These are phyloP conservation scores for Chrysanthemum makinoi DNA, from an alignment of 129 eudicot genomes.

Conservation along the genomic window DNA sequence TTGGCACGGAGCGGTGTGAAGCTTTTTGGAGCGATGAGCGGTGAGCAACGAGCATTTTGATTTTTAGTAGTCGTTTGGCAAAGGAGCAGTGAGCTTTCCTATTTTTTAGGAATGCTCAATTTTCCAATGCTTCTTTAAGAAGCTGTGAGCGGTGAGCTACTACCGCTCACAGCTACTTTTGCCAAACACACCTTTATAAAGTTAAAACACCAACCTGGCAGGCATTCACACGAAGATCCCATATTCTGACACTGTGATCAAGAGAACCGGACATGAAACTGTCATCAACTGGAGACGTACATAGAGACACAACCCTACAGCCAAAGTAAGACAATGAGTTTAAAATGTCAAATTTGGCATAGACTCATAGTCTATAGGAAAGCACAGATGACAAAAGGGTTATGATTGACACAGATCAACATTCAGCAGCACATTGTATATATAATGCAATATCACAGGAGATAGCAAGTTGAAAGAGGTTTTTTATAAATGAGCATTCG, in stretches of 20 bases:
- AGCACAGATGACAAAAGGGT: neutral
- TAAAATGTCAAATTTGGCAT: neutral
- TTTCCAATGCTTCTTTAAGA: no score
- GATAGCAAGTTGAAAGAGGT: neutral
- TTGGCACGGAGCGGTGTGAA: no score
- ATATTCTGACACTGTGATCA: conserved; percentile 90
- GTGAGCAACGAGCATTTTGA: no score
- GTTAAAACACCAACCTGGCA: conserved; percentile 73
- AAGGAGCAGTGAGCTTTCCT: no score
- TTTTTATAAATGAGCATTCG: neutral
- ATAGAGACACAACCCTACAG: conserved; percentile 87
- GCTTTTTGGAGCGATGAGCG: no score
- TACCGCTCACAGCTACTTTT: no score
- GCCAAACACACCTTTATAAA: no score
- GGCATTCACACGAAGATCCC: conserved; percentile 98
- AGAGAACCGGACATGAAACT: conserved; percentile 98
- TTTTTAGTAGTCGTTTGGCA: no score
- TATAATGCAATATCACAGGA: no score
- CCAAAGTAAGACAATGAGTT: conserved; percentile 10
- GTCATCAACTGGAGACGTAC: conserved; percentile 95
- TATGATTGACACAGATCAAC: neutral
- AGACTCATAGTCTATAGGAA: neutral
- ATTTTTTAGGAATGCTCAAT: no score
- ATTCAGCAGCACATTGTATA: conserved; percentile 2
- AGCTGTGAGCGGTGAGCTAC: no score